These are phyloP conservation scores for Monoraphidium neglectum DNA, from an alignment of 139 green algal genomes.

Conservation along the genomic window DNA sequence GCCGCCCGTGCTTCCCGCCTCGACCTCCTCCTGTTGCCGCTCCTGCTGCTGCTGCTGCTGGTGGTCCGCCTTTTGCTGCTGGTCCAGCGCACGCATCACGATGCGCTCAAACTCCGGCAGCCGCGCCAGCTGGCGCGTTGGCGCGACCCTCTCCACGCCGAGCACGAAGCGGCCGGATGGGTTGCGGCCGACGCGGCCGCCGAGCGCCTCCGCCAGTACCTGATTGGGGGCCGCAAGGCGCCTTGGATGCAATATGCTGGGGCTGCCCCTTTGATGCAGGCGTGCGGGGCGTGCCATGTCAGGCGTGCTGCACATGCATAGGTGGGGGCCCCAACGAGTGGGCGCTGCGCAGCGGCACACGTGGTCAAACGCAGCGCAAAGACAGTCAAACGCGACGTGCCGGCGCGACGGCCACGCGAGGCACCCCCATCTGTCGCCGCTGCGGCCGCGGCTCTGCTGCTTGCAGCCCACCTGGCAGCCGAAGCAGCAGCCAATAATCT, in stretches of 20 bases:
- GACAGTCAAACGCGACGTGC: background rate
- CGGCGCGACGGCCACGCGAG: background rate
- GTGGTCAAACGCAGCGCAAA: background rate
- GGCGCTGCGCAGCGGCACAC: background rate
- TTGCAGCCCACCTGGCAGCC: constrained; percentile 45
- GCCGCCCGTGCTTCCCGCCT: background rate
- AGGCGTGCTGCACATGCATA: background rate
- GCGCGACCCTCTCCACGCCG: constrained; percentile 12
- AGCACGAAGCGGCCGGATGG: constrained; percentile 50
- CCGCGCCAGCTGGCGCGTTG: constrained; percentile 7
- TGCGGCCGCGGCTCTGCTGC: background rate
- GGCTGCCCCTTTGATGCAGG: no score
- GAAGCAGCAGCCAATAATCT: constrained; percentile 56
- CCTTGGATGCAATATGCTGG: no score
- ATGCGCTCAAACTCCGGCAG: constrained; percentile 6
- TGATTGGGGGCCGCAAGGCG: constrained; percentile 14
- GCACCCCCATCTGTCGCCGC: background rate
- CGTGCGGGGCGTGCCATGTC: background rate
- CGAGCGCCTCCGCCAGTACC: constrained; percentile 42
- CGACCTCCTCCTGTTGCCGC: background rate
- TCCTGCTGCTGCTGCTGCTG: constrained; percentile 5
- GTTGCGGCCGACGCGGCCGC: constrained; percentile 49
- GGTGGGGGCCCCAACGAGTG: background rate
- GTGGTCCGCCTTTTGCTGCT: background rate
- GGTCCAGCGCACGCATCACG: constrained; percentile 8